phyloP scores from a whole-genome alignment of 2,329 filamentous ascomycete species.

The Diaporthe sp. region DNA sequence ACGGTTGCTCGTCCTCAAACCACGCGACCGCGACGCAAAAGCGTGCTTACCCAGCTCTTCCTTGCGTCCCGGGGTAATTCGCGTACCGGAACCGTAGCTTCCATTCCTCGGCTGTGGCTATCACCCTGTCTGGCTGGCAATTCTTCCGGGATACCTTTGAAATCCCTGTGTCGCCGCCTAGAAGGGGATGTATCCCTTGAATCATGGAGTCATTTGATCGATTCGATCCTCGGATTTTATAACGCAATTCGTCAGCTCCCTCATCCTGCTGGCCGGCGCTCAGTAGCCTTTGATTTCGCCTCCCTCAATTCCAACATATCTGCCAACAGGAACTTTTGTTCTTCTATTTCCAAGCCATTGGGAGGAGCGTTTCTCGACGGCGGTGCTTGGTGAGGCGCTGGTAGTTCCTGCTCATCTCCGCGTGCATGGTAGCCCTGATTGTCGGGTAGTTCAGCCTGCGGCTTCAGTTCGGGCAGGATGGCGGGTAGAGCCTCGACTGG shows the following conservation, averaged over 20 bases:
- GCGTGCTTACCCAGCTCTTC: not conserved
- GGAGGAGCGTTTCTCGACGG: conserved; percentile 33
- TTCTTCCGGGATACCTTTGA: not conserved
- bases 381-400: conserved; percentile 39
- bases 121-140: not conserved
- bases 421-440: conserved; percentile 36
- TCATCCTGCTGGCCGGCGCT: conserved; percentile 37
- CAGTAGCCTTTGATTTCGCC: conserved; percentile 22
- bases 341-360: conserved; percentile 39
- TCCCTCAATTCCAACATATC: conserved; percentile 38
- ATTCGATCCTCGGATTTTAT: not conserved
- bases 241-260: not conserved
- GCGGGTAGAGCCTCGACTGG: conserved; percentile 38
- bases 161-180: not conserved
- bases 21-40: not conserved
- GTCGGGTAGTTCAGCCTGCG: conserved; percentile 40
- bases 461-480: conserved; percentile 38
- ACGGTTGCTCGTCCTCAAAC: not conserved
- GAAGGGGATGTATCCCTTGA: not conserved
- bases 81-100: not conserved
- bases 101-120: not conserved
- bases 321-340: conserved; percentile 40
- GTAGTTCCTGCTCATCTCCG: conserved; percentile 40
- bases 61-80: not conserved
- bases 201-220: not conserved